Evolutionary conservation across 768 basidiomycete species (phyloP), one percentile per base, ranked within the genome.

Genomic region (Pisolithus microcarpus): DNA sequence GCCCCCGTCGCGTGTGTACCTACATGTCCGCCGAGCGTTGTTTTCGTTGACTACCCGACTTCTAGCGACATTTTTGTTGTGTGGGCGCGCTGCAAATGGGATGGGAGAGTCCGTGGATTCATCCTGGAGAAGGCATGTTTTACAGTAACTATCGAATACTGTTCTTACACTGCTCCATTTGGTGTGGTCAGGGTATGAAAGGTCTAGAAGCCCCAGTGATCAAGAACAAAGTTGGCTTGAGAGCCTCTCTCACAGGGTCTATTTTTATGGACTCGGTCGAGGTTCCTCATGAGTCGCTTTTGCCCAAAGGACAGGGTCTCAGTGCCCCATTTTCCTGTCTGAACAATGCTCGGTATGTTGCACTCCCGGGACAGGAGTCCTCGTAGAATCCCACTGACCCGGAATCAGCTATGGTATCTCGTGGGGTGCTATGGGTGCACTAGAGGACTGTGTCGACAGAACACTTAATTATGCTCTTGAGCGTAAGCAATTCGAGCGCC

Each of bases 51-150:
- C 50, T 13, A 37, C 38, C 50, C 49, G 42, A 38, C 19, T 52
- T 26, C 6, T 46, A 91, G 89, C 1, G 94, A 96, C 56, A 64
- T 98, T 1, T 94, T 96, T 63, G 74, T 98, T 26, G 72, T 98
- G 19, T 98, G 95, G 95, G 95, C 95, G 3, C 81, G 79, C 31
- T 95, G 92, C 70, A 88, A 90, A 64, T 96, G 93, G 93, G 93
- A 96, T 64, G 76, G 77, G 58, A 90, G 88, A 65, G 73, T 96
- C 55, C 84, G 91, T 48, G 94, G 93, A 0, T 96, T 97, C 69
- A 62, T 96, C 44, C 71, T 96, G 1, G 91, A 96, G 59, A 94
- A 94, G 81, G 92, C 85, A 48, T 47, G 53, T 36, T 40, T 43
- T 8, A 10, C 50, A 8, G 34, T 51, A 19, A 18, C 39, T 26